A percentile compares a stretch with the other conserved stretches of the same genome.
These are phyloP conservation scores for Phytophthora idaei DNA, from an alignment of 352 stramenopile genomes.

Conservation along the genomic window DNA sequence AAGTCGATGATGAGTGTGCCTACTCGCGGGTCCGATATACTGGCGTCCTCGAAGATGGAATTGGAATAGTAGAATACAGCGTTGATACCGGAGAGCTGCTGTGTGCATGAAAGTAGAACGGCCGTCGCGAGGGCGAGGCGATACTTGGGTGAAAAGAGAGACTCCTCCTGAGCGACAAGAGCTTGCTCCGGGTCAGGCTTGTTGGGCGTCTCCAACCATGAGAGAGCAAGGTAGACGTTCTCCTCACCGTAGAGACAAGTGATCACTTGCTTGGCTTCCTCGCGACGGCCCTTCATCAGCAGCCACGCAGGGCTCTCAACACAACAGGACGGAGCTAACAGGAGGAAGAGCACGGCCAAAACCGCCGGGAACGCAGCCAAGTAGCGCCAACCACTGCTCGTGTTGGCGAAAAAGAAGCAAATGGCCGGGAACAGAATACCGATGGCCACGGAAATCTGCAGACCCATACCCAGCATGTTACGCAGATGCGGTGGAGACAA, in stretches of 20 bases:
- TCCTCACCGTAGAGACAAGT: conserved; percentile 28
- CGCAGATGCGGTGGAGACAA: conserved; percentile 28
- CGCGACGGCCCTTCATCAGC: conserved; percentile 18
- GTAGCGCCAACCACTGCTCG: conserved; percentile 48
- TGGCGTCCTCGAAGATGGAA: conserved; percentile 23
- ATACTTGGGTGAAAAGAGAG: conserved; percentile 35
- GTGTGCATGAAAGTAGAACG: conserved; percentile 47
- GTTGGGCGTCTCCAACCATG: conserved; percentile 15
- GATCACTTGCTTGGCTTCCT: conserved; percentile 30
- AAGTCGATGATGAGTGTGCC: conserved; percentile 33
- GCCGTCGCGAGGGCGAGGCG: conserved; percentile 31
- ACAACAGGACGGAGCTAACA: conserved; percentile 26
- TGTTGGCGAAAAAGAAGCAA: conserved; percentile 36
- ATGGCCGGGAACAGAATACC: conserved; percentile 34
- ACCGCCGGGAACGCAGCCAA: conserved; percentile 56
- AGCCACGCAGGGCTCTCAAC: conserved; percentile 26
- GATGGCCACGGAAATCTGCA: conserved; percentile 39
- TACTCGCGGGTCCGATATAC: conserved; percentile 26
- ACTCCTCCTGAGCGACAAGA: conserved; percentile 9
- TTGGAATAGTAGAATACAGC: conserved; percentile 43
- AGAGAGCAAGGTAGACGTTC: conserved; percentile 19
- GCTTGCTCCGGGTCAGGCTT: neutral
- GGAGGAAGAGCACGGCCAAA: conserved; percentile 43
- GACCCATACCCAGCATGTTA: conserved; percentile 29
- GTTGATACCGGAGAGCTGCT: conserved; percentile 55